Percentiles rank a stretch among this genome's conserved stretches.
phyloP scores from a whole-genome alignment of 2,329 filamentous ascomycete species.

The Aaosphaeria pasadenensis region DNA sequence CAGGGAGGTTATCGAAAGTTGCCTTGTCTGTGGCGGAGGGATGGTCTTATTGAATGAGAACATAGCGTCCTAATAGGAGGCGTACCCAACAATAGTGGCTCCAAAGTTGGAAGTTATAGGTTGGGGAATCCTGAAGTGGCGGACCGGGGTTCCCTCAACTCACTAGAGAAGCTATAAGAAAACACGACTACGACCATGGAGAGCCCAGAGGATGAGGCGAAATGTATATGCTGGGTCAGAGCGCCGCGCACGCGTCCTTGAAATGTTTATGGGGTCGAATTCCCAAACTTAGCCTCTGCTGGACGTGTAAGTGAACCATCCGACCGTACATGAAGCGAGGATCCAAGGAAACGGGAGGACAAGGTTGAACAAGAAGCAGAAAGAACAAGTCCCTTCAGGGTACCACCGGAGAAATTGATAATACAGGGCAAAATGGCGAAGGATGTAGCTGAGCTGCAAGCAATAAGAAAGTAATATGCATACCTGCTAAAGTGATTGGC shows the following conservation, averaged over 20 bases:
- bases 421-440: slow-evolving; percentile 5
- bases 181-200: slow-evolving; percentile 23
- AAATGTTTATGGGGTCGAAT: slow-evolving; percentile 13
- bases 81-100: slow-evolving; percentile 4
- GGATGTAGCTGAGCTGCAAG: slow-evolving; percentile 15
- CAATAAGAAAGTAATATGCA: slow-evolving; percentile 28
- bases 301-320: slow-evolving; percentile 22
- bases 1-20: slow-evolving; percentile 32
- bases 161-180: slow-evolving; percentile 15
- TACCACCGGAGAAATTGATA: not conserved
- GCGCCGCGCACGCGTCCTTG: slow-evolving; percentile 21
- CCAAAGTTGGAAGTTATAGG: slow-evolving; percentile 16
- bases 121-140: slow-evolving; percentile 16
- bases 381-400: no score
- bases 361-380: no score
- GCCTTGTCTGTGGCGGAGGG: slow-evolving; percentile 24
- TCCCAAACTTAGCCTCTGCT: slow-evolving; percentile 12
- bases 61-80: slow-evolving; percentile 21
- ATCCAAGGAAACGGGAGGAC: slow-evolving; percentile 6
- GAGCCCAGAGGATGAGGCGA: slow-evolving; percentile 9
- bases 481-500: slow-evolving; percentile 26
- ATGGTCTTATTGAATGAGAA: slow-evolving; percentile 37
- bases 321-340: slow-evolving; percentile 16
- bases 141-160: slow-evolving; percentile 25
- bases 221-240: slow-evolving; percentile 16